Conservation (phyloP, 805 yeast genomes). For the Saccharomycopsis babjevae region DNA sequence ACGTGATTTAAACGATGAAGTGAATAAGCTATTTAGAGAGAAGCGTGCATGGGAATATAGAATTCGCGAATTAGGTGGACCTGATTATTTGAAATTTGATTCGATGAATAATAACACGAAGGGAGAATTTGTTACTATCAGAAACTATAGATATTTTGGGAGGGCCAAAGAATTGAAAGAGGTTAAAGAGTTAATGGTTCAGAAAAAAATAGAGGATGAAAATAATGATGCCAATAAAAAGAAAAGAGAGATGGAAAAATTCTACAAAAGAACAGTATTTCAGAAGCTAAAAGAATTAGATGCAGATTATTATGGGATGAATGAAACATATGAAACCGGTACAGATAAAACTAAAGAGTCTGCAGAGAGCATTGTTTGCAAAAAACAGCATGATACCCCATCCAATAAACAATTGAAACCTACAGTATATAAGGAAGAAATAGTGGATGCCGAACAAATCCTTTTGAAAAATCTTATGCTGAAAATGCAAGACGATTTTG, state of each 20-base stretch:
- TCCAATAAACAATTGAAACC: not conserved
- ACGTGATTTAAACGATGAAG: constrained; percentile 62
- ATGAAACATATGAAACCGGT: constrained; percentile 23
- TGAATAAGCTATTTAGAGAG: constrained; percentile 59
- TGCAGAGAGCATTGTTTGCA: not conserved
- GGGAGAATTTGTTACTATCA: constrained; percentile 24
- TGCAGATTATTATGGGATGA: constrained; percentile 35
- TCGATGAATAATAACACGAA: constrained; percentile 15
- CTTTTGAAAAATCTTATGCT: not conserved
- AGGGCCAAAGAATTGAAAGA: constrained; percentile 75
- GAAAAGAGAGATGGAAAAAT: constrained; percentile 16
- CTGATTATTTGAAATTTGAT: constrained; percentile 39
- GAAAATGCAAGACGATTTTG: not conserved
- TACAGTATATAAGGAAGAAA: not conserved
- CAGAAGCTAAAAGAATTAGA: constrained; percentile 24
- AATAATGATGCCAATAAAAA: constrained; percentile 3
- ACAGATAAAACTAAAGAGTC: not conserved
- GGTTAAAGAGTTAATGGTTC: constrained; percentile 39
- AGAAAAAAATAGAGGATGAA: constrained; percentile 23
- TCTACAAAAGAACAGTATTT: constrained; percentile 21
- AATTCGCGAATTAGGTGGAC: constrained; percentile 63
- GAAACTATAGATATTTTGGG: constrained; percentile 71
- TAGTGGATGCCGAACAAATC: not conserved
- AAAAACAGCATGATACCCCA: not conserved
- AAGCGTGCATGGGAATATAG: constrained; percentile 71